Evolutionary conservation across 805 yeast genomes (phyloP).

Genomic region (Teunomyces aglyptinius): DNA sequence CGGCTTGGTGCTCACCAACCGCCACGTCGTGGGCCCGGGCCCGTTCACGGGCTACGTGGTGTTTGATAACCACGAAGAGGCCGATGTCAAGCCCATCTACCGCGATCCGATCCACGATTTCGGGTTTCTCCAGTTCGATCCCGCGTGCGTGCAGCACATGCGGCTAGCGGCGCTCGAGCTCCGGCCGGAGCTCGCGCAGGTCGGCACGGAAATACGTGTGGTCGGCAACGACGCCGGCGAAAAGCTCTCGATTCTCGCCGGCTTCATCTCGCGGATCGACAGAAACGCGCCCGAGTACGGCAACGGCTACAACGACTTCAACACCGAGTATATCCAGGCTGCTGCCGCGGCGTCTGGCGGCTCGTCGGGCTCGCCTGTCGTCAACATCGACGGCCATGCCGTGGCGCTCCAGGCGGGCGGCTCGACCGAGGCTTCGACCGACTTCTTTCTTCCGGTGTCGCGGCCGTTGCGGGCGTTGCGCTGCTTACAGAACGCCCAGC

Average conservation of each 20-base stretch:
- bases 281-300: constrained; percentile 96
- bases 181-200: constrained; percentile 78
- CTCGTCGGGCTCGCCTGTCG: constrained; percentile 95
- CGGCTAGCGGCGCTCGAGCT: constrained; percentile 61
- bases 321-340: constrained; percentile 91
- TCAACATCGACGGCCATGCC: constrained; percentile 80
- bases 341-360: constrained; percentile 97
- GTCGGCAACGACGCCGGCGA: constrained; percentile 98
- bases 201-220: constrained; percentile 92
- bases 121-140: constrained; percentile 82
- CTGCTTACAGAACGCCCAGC: constrained; percentile 58
- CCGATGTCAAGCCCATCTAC: constrained; percentile 78
- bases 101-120: constrained; percentile 96
- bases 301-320: constrained; percentile 85
- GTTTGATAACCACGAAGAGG: constrained; percentile 93
- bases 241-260: constrained; percentile 82
- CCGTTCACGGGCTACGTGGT: constrained; percentile 91
- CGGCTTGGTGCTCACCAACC: constrained; percentile 85
- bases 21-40: constrained; percentile 95
- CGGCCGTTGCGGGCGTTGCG: constrained; percentile 78
- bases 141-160: constrained; percentile 70
- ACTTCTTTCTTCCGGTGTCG: constrained; percentile 83
- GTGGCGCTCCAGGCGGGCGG: constrained; percentile 97
- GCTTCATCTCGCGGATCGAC: constrained; percentile 81
- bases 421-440: constrained; percentile 85